phyloP scores from a whole-genome alignment of 2,329 filamentous ascomycete genomes.

The Fusarium transvaalense region DNA sequence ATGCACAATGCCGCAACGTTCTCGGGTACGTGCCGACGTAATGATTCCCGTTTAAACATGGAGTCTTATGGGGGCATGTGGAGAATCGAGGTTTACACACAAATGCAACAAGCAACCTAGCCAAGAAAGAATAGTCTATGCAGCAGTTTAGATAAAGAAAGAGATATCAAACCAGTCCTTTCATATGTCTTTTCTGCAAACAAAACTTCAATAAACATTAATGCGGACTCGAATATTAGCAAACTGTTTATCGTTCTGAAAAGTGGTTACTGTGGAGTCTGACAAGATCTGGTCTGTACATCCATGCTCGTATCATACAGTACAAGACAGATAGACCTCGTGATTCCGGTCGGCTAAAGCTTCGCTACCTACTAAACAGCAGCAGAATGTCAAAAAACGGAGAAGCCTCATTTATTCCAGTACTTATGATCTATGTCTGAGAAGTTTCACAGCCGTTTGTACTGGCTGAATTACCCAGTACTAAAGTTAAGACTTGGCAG shows the following conservation, averaged over 20 bases:
- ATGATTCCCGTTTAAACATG: slow-evolving; percentile 6
- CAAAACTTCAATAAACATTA: not conserved
- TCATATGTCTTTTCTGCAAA: slow-evolving; percentile 6
- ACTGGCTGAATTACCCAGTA: not conserved
- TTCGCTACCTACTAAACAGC: not conserved
- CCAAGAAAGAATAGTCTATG: not conserved
- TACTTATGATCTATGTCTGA: not conserved
- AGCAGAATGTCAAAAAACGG: not conserved
- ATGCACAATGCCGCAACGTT: slow-evolving; percentile 16
- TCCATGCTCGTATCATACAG: slow-evolving; percentile 12
- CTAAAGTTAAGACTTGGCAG: not conserved
- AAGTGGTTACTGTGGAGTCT: slow-evolving; percentile 8
- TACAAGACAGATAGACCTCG: slow-evolving; percentile 5
- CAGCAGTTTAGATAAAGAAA: not conserved
- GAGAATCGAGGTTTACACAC: slow-evolving; percentile 18
- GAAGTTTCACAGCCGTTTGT: not conserved
- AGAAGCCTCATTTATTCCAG: not conserved
- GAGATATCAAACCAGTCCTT: not conserved
- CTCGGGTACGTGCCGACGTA: slow-evolving; percentile 29
- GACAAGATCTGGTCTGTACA: not conserved
- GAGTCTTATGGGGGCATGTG: slow-evolving; percentile 16
- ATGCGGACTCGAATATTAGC: not conserved
- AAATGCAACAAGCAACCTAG: slow-evolving; percentile 16
- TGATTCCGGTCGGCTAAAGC: not conserved
- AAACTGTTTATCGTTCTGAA: not conserved